Base-by-base conservation (phyloP, 805 yeast species). In the Yarrowia bubula region DNA sequence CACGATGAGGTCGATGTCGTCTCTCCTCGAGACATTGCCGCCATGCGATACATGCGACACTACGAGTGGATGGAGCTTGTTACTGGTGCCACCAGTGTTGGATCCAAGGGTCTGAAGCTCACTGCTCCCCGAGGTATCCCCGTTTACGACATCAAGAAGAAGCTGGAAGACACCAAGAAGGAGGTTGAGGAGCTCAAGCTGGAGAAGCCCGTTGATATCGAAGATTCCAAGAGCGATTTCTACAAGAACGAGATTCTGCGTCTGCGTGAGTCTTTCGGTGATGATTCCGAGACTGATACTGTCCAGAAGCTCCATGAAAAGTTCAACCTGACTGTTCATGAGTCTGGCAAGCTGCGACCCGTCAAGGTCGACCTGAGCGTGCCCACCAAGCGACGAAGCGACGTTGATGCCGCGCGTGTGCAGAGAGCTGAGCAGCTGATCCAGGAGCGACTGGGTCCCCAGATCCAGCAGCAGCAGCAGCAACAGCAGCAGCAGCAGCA, bases 61-160 rank as follows among this genome's bases (percentile, higher is more conserved):
- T 80, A 78, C 67, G 81, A 78, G 65, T 79, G 81, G 80, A 75
- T 78, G 70, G 79, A 76, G 66, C 75, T 76, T 37, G 73, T 77
- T 2, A 66, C 79, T 14, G 81, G 79, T 14, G 70, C 75, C 35
- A 77, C 79, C 2, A 69, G 72, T 3, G 65, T 67, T 18, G 68
- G 70, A 14, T 70, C 74, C 22, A 53, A 35, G 65, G 50, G 39
- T 10, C 65, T 43, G 32, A 46, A 42, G 53, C 47, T 35, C 18
- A 55, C 64, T 64, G 22, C 67, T 65, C 18, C 70, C 69, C 43
- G 67, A 41, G 65, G 67, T 60, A 44, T 48, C 55, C 48, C 67
- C 67, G 22, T 58, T 41, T 13, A 41, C 55, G 35, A 41, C 57
- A 42, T 74, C 7, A 66, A 71, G 31, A 55, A 66, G 41, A 67